These are phyloP conservation scores for Zygosaccharomyces sapae DNA, from an alignment of 1,139 yeast genomes.

Conservation along the genomic window DNA sequence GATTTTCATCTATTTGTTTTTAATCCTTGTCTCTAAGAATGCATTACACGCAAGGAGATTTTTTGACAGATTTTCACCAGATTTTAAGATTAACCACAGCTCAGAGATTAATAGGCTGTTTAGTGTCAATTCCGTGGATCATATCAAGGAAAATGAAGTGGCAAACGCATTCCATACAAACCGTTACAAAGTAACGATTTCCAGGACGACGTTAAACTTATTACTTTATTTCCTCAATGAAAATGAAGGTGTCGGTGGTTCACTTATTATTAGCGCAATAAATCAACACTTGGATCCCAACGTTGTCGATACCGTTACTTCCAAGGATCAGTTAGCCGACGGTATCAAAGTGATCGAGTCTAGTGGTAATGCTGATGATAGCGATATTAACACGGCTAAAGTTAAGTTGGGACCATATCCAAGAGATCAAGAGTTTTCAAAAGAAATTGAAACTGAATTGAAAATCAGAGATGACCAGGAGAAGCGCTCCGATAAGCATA, in stretches of 20 bases:
- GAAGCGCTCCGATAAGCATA: conserved; percentile 32
- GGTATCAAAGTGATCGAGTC: conserved; percentile 45
- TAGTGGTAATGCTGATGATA: conserved; percentile 51
- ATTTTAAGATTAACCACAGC: conserved; percentile 73
- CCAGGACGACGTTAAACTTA: conserved; percentile 81
- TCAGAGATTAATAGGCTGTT: conserved; percentile 68
- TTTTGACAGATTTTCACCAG: conserved; percentile 68
- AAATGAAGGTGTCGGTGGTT: conserved; percentile 90
- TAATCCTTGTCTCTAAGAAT: conserved; percentile 69
- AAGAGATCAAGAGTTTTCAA: conserved; percentile 74
- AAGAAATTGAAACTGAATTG: conserved; percentile 80
- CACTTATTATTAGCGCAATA: conserved; percentile 74
- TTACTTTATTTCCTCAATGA: conserved; percentile 84
- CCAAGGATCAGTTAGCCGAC: conserved; percentile 33
- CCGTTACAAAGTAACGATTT: conserved; percentile 70
- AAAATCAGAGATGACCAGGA: conserved; percentile 66
- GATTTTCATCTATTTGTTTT: conserved; percentile 79
- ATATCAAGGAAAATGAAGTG: conserved; percentile 73
- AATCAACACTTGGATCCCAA: conserved; percentile 81
- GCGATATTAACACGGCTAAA: conserved; percentile 58
- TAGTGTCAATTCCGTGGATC: conserved; percentile 74
- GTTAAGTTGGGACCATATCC: conserved; percentile 83
- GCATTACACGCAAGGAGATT: conserved; percentile 64
- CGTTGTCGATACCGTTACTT: conserved; percentile 36
- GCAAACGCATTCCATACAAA: conserved; percentile 70